phyloP scores from a whole-genome alignment of 78 protist species.

The Chrysochromulina tobinii region DNA sequence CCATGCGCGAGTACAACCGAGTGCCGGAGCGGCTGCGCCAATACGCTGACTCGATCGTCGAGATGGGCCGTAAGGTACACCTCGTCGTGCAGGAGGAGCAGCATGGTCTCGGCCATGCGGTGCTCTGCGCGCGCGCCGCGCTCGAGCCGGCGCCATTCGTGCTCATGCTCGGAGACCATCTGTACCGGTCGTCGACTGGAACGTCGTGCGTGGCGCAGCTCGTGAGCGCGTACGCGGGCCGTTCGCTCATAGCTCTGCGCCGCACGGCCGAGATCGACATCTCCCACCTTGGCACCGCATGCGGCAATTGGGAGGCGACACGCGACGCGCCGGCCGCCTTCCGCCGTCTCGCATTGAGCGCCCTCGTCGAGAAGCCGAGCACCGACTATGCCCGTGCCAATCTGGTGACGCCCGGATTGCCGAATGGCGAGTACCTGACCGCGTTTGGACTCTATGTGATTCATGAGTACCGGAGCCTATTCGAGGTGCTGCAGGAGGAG shows the following conservation, averaged over 20 bases:
- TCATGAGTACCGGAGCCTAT: too few relatives aligned
- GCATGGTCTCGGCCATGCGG: not conserved
- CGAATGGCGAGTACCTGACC: too few relatives aligned
- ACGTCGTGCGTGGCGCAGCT: not conserved
- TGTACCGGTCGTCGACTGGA: not conserved
- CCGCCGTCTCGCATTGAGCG: too few relatives aligned
- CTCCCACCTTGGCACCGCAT: too few relatives aligned
- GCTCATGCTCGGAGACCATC: slow-evolving; percentile 12
- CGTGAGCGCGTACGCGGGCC: not conserved
- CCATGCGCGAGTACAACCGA: not conserved
- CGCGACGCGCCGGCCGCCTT: too few relatives aligned
- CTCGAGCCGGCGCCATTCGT: not conserved
- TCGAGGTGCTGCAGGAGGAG: too few relatives aligned
- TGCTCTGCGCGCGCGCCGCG: slow-evolving; percentile 2
- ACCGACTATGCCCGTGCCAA: too few relatives aligned
- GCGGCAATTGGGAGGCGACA: too few relatives aligned
- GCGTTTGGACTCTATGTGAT: too few relatives aligned
- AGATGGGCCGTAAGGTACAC: not conserved
- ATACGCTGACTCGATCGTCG: not conserved
- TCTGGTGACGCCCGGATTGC: too few relatives aligned
- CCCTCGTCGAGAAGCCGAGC: too few relatives aligned
- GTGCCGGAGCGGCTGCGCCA: not conserved
- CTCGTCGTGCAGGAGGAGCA: slow-evolving; percentile 12
- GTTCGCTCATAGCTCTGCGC: not conserved
- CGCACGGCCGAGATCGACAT: not conserved